Conservation (phyloP, 129 eudicot genomes). For the carrot (Daucus carota) region DNA sequence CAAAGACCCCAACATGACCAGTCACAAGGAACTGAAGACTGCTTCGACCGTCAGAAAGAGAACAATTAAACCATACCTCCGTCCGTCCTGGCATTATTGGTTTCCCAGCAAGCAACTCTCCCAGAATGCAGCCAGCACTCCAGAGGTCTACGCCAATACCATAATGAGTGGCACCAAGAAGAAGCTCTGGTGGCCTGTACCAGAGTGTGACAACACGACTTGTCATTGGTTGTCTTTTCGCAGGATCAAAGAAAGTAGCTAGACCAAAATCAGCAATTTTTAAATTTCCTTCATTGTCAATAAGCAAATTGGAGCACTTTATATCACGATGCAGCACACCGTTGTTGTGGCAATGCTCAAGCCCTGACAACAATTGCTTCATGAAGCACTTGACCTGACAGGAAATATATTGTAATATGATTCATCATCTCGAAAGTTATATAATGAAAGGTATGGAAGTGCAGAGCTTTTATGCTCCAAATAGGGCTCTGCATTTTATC, state of each 20-base stretch:
- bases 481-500: neutral
- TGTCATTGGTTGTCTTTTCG: conserved; percentile 53
- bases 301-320: conserved; percentile 67
- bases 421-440: neutral
- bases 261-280: conserved; percentile 79
- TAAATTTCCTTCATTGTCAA: conserved; percentile 57
- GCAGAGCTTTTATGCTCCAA: neutral
- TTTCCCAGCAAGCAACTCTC: conserved; percentile 82
- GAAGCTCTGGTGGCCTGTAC: conserved; percentile 96
- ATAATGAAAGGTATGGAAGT: neutral
- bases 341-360: conserved; percentile 71
- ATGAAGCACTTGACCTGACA: conserved; percentile 63
- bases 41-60: neutral
- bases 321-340: conserved; percentile 75
- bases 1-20: neutral
- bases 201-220: conserved; percentile 93
- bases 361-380: conserved; percentile 62
- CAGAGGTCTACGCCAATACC: conserved; percentile 90
- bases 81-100: conserved; percentile 94
- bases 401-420: neutral
- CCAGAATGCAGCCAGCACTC: conserved; percentile 98
- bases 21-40: neutral
- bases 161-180: conserved; percentile 80
- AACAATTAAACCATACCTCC: conserved; percentile 41
- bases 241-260: conserved; percentile 59